Base-by-base conservation (phyloP, 2,329 filamentous ascomycete genomes). In the Fusarium bactridioides region DNA sequence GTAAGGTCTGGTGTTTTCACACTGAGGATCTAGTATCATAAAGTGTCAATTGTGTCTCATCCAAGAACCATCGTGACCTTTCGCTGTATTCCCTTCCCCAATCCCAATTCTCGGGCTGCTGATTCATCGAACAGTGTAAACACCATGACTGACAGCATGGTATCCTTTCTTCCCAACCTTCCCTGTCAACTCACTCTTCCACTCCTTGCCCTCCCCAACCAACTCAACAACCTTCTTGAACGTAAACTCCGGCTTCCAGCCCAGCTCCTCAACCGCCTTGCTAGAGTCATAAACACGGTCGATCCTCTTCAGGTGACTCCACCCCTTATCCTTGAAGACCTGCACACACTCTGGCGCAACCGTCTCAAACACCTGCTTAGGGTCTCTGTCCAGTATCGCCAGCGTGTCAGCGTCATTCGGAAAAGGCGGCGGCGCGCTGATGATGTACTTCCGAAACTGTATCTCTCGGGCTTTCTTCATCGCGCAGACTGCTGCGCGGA, bases 221-320 rank as follows among this genome's bases (percentile, higher is more conserved):
- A 72, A 78, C 62, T 80, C 78, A n/a, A 86, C 70, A 1, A 76
- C 78, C 23, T 68, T 76, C 4, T 76, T 72, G 65, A 86, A 83
- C 0, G 84, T 86, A 59, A 83, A 85, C 66, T 79, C 73, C 0
- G 84, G 84, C 59, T 74, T 44, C 84, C 84, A 86, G 0, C 78
- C 82, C 27, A 86, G 73, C 57, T 85, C 82, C n/a, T 71, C 61
- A 10, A 84, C 74, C 4, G 83, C 83, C 74, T 77, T 81, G 58
- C 78, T 76, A 18, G 83, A 83, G 69, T 86, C 84, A 64, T 86
- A 86, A 19, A 86, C 84, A 0, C 84, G 75, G 59, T 86, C 84
- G 23, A 86, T 71, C 40, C 83, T 74, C 21, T 64, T 53, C 25
- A 84, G 70, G 37, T 82, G 82, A 18, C 50, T 74, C 84, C 84